These are phyloP conservation scores for Diversispora epigaea DNA, from an alignment of 192 early-diverging fungal genomes.

Conservation along the genomic window DNA sequence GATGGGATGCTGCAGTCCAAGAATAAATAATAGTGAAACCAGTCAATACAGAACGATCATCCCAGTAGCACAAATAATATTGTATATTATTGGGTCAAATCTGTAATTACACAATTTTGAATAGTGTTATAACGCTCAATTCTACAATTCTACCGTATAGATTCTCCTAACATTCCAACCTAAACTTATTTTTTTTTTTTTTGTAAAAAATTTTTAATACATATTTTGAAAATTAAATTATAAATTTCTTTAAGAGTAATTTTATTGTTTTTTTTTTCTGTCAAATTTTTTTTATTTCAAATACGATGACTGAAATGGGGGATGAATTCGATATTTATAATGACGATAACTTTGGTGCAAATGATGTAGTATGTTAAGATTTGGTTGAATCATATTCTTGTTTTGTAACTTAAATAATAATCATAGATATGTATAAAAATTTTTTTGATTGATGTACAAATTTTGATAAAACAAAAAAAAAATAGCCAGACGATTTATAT, in stretches of 20 bases:
- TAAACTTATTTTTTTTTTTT: too few relatives aligned
- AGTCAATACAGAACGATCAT: too few relatives aligned
- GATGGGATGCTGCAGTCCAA: too few relatives aligned
- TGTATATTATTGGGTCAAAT: too few relatives aligned
- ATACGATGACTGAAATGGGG: neutral
- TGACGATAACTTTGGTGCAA: constrained; percentile 20
- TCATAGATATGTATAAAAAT: neutral
- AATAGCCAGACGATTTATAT: constrained; percentile 41
- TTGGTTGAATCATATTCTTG: neutral
- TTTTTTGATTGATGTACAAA: neutral
- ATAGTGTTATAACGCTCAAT: too few relatives aligned
- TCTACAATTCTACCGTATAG: too few relatives aligned
- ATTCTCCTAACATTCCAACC: too few relatives aligned
- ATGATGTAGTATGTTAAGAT: constrained; percentile 14
- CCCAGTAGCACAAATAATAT: too few relatives aligned
- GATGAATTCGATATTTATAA: constrained; percentile 28
- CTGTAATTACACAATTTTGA: too few relatives aligned
- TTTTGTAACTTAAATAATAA: neutral
- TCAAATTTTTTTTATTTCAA: neutral
- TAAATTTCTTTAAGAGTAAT: neutral
- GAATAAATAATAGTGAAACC: too few relatives aligned
- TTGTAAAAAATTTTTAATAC: too few relatives aligned
- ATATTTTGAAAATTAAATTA: too few relatives aligned
- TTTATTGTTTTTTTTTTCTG: neutral
- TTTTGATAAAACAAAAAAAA: neutral